Evolutionary conservation across 2,329 filamentous ascomycete species (phyloP), one percentile per base, ranked within the genome.

Genomic region (Phoma sp.): DNA sequence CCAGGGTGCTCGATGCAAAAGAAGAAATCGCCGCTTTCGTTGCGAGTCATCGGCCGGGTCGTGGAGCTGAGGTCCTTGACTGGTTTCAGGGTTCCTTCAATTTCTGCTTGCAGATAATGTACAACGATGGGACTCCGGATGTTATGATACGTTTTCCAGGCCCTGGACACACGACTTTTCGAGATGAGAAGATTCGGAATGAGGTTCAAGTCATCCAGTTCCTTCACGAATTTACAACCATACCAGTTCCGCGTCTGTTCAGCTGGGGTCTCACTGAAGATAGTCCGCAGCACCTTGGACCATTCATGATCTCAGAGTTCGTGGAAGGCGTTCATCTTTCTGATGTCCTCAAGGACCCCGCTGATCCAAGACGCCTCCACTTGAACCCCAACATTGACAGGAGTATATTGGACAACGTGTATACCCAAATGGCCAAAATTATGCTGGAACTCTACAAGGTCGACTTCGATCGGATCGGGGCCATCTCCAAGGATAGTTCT

Each of bases 401-500:
- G 37, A 42, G 46, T 5, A 63, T 57, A 27, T 75, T 66, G 14
- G 49, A 60, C 22, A 55, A 55, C 32, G 43, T 60, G 29, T 59
- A 57, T 37, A 59, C 63, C 22, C 67, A 66, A 55, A 60, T 69
- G 42, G 57, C 61, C 29, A 57, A 62, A 43, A 60, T 57, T 44
- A 57, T 59, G 55, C 45, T 62, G 22, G 48, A 64, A 58, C 52
- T 62, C 32, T 60, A 51, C 33, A 55, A 33, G 40, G 32, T 59
- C 25, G 52, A 65, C 25, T 65, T 65, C 44, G 51, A 45, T 42
- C 35, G 27, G 30, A 65, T 65, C 36, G 58, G 61, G 8, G 70
- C 73, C 35, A 73, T 78, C 51, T 74, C 71, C 40, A 68, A 70
- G 60, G 56, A 60, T 33, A 25, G 48, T 5, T 59, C 25, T 61